Base-by-base conservation (phyloP, 768 basidiomycete genomes). In the Russula ochroleuca region DNA sequence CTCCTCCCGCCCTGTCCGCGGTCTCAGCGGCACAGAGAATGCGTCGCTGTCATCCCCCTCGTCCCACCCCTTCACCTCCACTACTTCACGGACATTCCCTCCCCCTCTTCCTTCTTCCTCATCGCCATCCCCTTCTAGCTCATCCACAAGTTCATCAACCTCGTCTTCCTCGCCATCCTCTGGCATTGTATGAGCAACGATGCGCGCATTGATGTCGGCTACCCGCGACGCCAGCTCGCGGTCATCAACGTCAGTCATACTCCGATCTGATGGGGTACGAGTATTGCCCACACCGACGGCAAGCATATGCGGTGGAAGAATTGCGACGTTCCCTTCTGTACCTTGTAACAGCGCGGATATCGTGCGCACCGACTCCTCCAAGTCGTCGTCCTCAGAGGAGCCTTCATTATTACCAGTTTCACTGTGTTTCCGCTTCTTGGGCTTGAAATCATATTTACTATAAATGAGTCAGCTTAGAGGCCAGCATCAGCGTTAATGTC, bases 391-490 rank as follows among this genome's bases (percentile, higher is more conserved):
- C n/a, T 84, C 82, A 47, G 68, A 68, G 38, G 62, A 64, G 9
- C 66, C 66, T 57, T 61, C 61, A 4, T 54, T 54, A 11, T 80
- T 81, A 11, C 76, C 74, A 10, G 73, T 73, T 66, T 85, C 78
- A 60, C 83, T 75, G 62, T 73, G 82, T 67, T 83, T 68, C 59
- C 72, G 73, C 65, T 69, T 86, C 73, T 90, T 90, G 17, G 85
- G 80, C 70, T 89, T 90, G 72, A 91, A 90, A 67, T 81, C 88
- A 72, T 89, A 90, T 79, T 85, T 87, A 67, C 89, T 90, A 66
- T n/a, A 43, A 28, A 51, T 13, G 64, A 40, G 52, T 67, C 40
- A 62, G 49, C 43, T 51, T 14, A 52, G 45, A 35, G 19, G 48
- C 8, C 19, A 61, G 45, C 48, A 55, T 53, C 28, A 11, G 48